Evolutionary conservation across 345 rosid genomes (phyloP).

Genomic region (Carallia pectinifolia): DNA sequence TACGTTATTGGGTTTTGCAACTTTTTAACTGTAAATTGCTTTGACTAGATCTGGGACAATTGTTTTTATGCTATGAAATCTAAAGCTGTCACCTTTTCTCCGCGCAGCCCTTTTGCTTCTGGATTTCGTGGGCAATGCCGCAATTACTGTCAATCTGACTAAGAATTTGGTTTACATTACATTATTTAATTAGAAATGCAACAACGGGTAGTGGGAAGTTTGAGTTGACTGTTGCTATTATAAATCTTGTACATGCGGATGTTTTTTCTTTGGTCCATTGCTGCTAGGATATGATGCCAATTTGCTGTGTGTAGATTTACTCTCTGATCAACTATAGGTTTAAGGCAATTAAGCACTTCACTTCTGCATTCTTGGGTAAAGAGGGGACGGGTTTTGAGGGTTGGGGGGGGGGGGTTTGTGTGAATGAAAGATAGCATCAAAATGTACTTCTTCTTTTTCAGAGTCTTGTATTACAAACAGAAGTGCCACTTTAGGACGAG

Average conservation of each 20-base stretch:
- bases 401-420: no score
- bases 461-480: no score
- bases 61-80: constrained; percentile 5
- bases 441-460: no score
- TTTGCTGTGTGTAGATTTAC: no score
- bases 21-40: background rate
- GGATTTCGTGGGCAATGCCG: background rate
- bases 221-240: background rate
- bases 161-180: background rate
- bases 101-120: background rate
- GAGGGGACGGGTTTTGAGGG: no score
- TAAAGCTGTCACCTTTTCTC: constrained; percentile 6
- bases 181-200: constrained; percentile 1
- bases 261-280: no score
- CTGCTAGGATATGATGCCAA: no score
- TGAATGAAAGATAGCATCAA: no score
- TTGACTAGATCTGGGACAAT: constrained; percentile 36
- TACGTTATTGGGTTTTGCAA: background rate
- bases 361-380: background rate
- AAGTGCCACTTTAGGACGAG: no score
- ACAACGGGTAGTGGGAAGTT: background rate
- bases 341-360: constrained; percentile 2
- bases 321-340: constrained; percentile 6
- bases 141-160: constrained; percentile 9
- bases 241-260: no score